Percentiles rank a stretch among this genome's conserved stretches.
Evolutionary conservation across 202 grass and related monocot species (phyloP).

Genomic region (Schoenoplectus triqueter): DNA sequence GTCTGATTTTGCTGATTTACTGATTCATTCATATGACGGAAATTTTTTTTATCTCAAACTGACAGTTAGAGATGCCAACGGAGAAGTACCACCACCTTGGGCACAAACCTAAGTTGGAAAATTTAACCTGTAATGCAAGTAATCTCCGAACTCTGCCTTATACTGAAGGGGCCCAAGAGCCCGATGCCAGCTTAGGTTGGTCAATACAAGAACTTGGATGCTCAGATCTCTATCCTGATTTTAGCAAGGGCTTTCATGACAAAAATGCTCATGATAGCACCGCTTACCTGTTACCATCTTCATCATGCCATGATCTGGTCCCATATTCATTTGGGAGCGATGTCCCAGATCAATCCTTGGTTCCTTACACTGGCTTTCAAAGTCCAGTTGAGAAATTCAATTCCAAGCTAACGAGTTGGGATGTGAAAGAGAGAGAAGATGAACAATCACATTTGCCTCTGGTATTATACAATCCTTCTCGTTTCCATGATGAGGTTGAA

Average conservation of each 20-base stretch:
- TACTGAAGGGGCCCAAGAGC: background rate
- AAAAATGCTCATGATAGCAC: slow-evolving; percentile 6
- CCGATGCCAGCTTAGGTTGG: slow-evolving; percentile 10
- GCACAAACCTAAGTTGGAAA: background rate
- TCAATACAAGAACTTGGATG: background rate
- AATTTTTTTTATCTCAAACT: slow-evolving; percentile 1
- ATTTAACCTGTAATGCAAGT: slow-evolving; percentile 15
- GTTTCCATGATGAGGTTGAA: slow-evolving; percentile 27
- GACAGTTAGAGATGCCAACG: background rate
- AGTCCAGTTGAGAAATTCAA: slow-evolving; percentile 27
- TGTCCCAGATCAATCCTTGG: slow-evolving; percentile 22
- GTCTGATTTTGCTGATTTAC: background rate
- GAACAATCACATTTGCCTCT: slow-evolving; percentile 27
- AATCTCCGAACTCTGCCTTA: slow-evolving; percentile 34
- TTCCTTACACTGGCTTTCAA: slow-evolving; percentile 19
- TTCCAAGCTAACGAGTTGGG: slow-evolving; percentile 13
- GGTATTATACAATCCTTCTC: slow-evolving; percentile 20
- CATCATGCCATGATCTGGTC: slow-evolving; percentile 3
- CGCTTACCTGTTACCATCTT: slow-evolving; percentile 20
- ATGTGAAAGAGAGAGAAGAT: slow-evolving; percentile 29
- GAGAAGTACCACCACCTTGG: background rate
- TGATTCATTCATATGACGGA: slow-evolving; percentile 20
- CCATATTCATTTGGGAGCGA: slow-evolving; percentile 7
- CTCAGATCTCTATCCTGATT: slow-evolving; percentile 20
- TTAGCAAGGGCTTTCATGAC: slow-evolving; percentile 14